Conservation (phyloP, 441 rosid genomes). For the Biscutella auriculata region DNA sequence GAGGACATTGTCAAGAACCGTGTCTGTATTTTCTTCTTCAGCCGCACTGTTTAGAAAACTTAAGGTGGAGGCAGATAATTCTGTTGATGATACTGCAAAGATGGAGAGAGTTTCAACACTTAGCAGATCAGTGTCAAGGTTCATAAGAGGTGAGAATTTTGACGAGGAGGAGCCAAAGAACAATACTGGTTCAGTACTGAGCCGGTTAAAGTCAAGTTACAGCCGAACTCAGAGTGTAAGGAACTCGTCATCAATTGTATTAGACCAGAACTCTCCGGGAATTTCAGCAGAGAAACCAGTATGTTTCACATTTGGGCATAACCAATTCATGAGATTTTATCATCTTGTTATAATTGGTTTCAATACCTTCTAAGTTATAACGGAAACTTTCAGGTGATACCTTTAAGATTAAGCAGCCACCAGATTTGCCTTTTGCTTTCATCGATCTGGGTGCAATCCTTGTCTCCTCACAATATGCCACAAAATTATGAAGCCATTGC, state of each 20-base stretch:
- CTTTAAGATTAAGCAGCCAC: slow-evolving; percentile 78
- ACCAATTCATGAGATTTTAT: not conserved
- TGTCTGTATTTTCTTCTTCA: slow-evolving; percentile 83
- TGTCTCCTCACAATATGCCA: slow-evolving; percentile 69
- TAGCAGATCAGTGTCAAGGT: slow-evolving; percentile 41
- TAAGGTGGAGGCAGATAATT: slow-evolving; percentile 30
- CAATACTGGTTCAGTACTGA: slow-evolving; percentile 33
- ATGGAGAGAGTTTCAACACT: slow-evolving; percentile 32
- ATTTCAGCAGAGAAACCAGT: slow-evolving; percentile 40
- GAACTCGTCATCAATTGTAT: slow-evolving; percentile 15
- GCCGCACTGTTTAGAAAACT: slow-evolving; percentile 80
- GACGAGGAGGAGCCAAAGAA: slow-evolving; percentile 23
- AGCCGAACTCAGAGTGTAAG: slow-evolving; percentile 39
- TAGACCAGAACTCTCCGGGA: slow-evolving; percentile 24
- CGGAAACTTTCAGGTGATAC: slow-evolving; percentile 35
- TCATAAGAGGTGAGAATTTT: slow-evolving; percentile 26
- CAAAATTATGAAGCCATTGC: slow-evolving; percentile 88
- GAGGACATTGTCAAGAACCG: slow-evolving; percentile 79
- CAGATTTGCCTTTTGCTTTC: slow-evolving; percentile 78
- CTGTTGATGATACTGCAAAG: slow-evolving; percentile 25
- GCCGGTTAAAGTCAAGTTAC: slow-evolving; percentile 57
- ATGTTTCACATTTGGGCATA: slow-evolving; percentile 2
- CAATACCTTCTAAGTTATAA: not conserved
- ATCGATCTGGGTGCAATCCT: slow-evolving; percentile 87
- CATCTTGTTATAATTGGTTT: slow-evolving; percentile 7